Evolutionary conservation across 495 filamentous ascomycete genomes (phyloP).

Genomic region (Gamarada debralockiae): DNA sequence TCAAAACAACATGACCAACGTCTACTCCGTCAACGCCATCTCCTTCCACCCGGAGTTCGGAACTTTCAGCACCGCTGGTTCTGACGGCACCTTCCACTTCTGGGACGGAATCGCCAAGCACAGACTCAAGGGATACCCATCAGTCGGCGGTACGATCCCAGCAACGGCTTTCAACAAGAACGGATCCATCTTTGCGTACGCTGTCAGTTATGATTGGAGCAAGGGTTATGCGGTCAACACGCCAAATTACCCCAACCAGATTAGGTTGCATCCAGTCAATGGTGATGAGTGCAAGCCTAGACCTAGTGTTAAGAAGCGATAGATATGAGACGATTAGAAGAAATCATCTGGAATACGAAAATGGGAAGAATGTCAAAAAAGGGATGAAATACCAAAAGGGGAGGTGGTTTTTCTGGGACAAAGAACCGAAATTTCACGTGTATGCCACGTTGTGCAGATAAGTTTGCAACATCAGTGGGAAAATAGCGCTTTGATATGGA

Average conservation of each 20-base stretch:
- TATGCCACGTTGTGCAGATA: background rate
- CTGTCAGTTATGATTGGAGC: conserved; percentile 92
- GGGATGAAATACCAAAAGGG: background rate
- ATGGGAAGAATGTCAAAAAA: background rate
- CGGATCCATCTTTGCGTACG: conserved; percentile 84
- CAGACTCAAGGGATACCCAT: conserved; percentile 82
- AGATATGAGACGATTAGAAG: conserved; percentile 1
- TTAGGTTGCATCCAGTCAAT: conserved; percentile 78
- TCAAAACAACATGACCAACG: conserved; percentile 63
- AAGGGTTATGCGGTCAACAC: conserved; percentile 78
- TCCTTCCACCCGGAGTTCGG: conserved; percentile 84
- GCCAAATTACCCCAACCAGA: conserved; percentile 67
- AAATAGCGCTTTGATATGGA: background rate
- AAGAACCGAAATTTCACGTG: background rate
- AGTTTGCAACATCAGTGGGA: background rate
- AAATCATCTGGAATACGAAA: background rate
- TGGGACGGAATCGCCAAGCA: conserved; percentile 90
- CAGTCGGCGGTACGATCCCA: conserved; percentile 75
- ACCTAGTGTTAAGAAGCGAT: conserved; percentile 68
- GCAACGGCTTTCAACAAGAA: conserved; percentile 71
- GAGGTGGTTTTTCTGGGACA: background rate
- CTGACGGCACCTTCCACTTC: conserved; percentile 86
- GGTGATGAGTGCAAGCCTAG: conserved; percentile 80
- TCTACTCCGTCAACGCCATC: conserved; percentile 87
- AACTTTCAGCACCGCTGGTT: conserved; percentile 87